phyloP scores from a whole-genome alignment of 2,329 filamentous ascomycete species.

The Diaporthe australafricana region DNA sequence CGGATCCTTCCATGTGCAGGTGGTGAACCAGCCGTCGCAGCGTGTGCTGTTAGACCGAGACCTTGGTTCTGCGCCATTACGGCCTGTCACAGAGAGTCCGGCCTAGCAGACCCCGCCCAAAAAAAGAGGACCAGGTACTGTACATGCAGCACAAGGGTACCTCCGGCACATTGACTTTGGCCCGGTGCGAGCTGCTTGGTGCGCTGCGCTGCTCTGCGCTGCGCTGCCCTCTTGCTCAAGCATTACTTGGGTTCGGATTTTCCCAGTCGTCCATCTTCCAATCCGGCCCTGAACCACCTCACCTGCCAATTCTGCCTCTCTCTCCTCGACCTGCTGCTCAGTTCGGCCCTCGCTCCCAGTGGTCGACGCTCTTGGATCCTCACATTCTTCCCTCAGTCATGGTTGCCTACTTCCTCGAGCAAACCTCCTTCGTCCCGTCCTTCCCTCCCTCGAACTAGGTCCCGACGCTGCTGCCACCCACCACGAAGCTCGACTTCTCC shows the following conservation, averaged over 20 bases:
- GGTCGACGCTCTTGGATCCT: conserved; percentile 20
- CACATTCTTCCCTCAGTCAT: conserved; percentile 21
- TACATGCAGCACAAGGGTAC: conserved; percentile 27
- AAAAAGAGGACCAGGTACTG: not conserved
- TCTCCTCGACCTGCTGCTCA: conserved; percentile 32
- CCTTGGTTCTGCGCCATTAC: not conserved
- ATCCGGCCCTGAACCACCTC: conserved; percentile 23
- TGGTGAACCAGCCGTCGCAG: not conserved
- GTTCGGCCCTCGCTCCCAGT: not conserved
- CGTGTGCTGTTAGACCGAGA: conserved; percentile 8
- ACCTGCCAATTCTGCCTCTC: conserved; percentile 1
- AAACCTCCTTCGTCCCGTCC: conserved; percentile 33
- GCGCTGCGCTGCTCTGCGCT: conserved; percentile 16
- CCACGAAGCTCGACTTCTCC: conserved; percentile 23
- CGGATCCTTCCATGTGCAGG: not conserved
- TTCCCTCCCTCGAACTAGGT: conserved; percentile 29
- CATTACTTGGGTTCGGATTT: conserved; percentile 33
- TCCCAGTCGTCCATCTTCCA: conserved; percentile 34
- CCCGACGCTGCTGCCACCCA: conserved; percentile 23
- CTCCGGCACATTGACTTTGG: conserved; percentile 32
- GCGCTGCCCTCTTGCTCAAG: conserved; percentile 24
- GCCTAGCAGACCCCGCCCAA: conserved; percentile 27
- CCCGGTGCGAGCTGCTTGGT: conserved; percentile 32
- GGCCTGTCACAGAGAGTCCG: not conserved
- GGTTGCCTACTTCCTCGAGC: conserved; percentile 28